phyloP scores from a whole-genome alignment of 176 grass and related monocot species.

The Aegilops sharonensis region DNA sequence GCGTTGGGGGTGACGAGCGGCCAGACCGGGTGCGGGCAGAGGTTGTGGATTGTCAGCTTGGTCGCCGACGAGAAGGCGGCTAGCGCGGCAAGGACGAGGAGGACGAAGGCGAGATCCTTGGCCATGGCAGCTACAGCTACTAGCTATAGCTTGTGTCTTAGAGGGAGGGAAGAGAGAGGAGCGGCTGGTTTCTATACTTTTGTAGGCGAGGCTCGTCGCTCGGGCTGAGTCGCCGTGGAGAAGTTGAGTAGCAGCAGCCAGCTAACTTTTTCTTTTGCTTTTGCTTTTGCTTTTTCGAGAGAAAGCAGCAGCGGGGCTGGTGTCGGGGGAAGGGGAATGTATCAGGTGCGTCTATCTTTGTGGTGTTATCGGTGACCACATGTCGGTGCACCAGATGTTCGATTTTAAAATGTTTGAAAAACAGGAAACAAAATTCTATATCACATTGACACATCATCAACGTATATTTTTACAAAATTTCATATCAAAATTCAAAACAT shows the following conservation, averaged over 20 bases:
- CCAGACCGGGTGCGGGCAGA: slow-evolving; percentile 45
- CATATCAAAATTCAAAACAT: too few relatives aligned
- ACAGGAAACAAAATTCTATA: too few relatives aligned
- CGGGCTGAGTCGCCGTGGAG: not conserved
- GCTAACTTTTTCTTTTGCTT: not conserved
- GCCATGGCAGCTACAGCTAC: not conserved
- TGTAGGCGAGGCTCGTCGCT: not conserved
- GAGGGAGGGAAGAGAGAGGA: not conserved
- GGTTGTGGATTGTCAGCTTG: slow-evolving; percentile 47
- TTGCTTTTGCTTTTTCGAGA: too few relatives aligned
- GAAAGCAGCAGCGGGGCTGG: too few relatives aligned
- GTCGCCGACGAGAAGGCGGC: not conserved
- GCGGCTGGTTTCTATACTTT: slow-evolving; percentile 9
- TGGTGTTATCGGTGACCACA: too few relatives aligned
- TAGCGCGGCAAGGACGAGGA: not conserved
- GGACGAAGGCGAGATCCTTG: not conserved
- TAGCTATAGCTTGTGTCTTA: not conserved
- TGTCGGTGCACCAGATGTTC: too few relatives aligned
- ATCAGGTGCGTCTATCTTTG: too few relatives aligned
- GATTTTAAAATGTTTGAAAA: too few relatives aligned
- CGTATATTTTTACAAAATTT: too few relatives aligned
- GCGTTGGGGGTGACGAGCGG: slow-evolving; percentile 44
- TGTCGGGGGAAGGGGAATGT: too few relatives aligned
- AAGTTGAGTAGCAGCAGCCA: not conserved
- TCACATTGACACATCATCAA: too few relatives aligned